Conservation (phyloP, 2,329 filamentous ascomycete species). For the Botrytis galanthina region DNA sequence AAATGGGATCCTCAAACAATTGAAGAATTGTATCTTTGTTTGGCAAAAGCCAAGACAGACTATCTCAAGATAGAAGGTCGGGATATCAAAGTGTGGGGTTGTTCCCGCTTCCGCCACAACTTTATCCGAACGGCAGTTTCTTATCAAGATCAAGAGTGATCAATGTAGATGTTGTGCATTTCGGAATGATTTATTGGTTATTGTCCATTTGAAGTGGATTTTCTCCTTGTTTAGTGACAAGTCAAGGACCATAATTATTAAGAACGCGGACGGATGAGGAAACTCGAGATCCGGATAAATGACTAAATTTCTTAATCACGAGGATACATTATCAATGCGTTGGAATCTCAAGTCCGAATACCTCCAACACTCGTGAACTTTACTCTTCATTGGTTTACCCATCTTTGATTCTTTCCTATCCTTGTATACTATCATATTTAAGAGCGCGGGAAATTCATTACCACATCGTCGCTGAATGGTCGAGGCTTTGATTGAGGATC, state of each 20-base stretch:
- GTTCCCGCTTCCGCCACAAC: background rate
- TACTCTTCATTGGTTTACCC: background rate
- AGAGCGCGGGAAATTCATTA: background rate
- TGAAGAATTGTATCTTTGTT: background rate
- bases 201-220: background rate
- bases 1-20: background rate
- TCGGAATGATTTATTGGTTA: background rate
- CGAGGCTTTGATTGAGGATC: background rate
- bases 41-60: background rate
- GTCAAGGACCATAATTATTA: background rate
- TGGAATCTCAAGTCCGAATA: background rate
- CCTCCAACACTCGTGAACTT: background rate
- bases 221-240: background rate
- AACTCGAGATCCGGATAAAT: background rate
- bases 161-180: background rate
- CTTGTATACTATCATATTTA: too few relatives aligned
- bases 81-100: background rate
- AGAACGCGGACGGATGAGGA: background rate
- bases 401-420: background rate
- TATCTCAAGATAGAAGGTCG: constrained; percentile 14
- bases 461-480: background rate
- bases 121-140: constrained; percentile 1
- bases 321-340: background rate
- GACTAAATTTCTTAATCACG: background rate
- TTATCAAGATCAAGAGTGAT: background rate